Percentiles rank a stretch among this genome's conserved stretches.
Evolutionary conservation across 2,329 filamentous ascomycete genomes (phyloP).

Genomic region (Exophiala alcalophila): DNA sequence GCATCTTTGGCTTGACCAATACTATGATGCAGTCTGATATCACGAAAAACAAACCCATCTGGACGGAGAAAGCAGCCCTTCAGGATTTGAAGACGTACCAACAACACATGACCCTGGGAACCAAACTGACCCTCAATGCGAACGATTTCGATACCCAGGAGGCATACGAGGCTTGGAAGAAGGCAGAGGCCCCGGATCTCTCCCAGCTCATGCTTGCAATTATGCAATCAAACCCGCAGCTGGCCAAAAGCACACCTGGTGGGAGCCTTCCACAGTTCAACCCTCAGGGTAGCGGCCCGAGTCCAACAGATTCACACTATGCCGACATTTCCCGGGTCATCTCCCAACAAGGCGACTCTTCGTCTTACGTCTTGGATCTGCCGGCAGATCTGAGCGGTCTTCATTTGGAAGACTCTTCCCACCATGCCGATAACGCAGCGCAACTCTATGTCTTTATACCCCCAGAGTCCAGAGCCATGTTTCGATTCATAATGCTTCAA

Average conservation of each 20-base stretch:
- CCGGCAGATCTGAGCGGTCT: slow-evolving; percentile 66
- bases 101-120: slow-evolving; percentile 77
- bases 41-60: slow-evolving; percentile 71
- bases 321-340: slow-evolving; percentile 47
- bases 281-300: slow-evolving; percentile 38
- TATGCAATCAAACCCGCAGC: slow-evolving; percentile 76
- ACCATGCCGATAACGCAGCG: slow-evolving; percentile 40
- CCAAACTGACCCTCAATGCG: slow-evolving; percentile 69
- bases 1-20: slow-evolving; percentile 77
- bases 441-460: slow-evolving; percentile 86
- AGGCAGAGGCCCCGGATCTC: slow-evolving; percentile 78
- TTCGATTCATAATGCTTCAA: slow-evolving; percentile 76
- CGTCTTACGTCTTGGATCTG: slow-evolving; percentile 62
- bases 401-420: slow-evolving; percentile 51
- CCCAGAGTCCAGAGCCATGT: slow-evolving; percentile 74
- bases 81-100: slow-evolving; percentile 93
- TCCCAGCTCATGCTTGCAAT: slow-evolving; percentile 93
- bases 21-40: slow-evolving; percentile 84
- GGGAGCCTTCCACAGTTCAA: slow-evolving; percentile 58
- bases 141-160: slow-evolving; percentile 90
- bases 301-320: slow-evolving; percentile 42
- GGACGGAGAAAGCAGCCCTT: slow-evolving; percentile 89
- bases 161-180: slow-evolving; percentile 85
- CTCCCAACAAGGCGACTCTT: slow-evolving; percentile 44
- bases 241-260: slow-evolving; percentile 71